Evolutionary conservation across 1,139 yeast genomes (phyloP).

Genomic region (Sugiyamaella pinicola): DNA sequence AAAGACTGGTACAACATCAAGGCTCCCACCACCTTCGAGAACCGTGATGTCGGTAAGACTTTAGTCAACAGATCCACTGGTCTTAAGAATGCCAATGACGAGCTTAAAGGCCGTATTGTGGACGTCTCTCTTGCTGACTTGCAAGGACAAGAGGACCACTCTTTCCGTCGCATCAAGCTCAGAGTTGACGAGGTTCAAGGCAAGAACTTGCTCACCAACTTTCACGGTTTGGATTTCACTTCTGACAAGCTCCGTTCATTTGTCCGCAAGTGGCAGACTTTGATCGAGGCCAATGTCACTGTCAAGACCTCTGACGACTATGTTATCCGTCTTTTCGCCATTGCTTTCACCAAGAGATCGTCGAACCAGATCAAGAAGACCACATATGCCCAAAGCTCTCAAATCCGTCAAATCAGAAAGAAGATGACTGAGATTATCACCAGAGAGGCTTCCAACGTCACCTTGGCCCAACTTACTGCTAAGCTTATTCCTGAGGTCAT

Average conservation of each 20-base stretch:
- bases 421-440: constrained; percentile 83
- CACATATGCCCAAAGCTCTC: constrained; percentile 87
- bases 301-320: constrained; percentile 91
- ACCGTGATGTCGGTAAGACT: constrained; percentile 94
- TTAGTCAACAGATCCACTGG: constrained; percentile 92
- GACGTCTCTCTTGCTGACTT: constrained; percentile 87
- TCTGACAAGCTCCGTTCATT: constrained; percentile 87
- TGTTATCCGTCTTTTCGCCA: constrained; percentile 84
- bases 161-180: constrained; percentile 85
- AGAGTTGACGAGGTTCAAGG: constrained; percentile 94
- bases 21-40: constrained; percentile 93
- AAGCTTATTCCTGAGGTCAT: constrained; percentile 90
- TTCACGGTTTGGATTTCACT: constrained; percentile 93
- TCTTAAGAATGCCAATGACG: constrained; percentile 88
- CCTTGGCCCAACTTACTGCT: constrained; percentile 83
- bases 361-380: constrained; percentile 90
- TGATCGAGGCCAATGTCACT: constrained; percentile 88
- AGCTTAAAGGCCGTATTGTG: constrained; percentile 86
- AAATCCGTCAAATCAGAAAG: constrained; percentile 84
- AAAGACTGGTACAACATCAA: constrained; percentile 94
- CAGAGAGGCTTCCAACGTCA: constrained; percentile 73
- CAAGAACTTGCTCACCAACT: constrained; percentile 88
- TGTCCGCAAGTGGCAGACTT: constrained; percentile 92
- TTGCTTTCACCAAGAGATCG: constrained; percentile 91
- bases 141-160: constrained; percentile 91